Conservation (phyloP, 345 rosid species). For the Acer yangbiense region DNA sequence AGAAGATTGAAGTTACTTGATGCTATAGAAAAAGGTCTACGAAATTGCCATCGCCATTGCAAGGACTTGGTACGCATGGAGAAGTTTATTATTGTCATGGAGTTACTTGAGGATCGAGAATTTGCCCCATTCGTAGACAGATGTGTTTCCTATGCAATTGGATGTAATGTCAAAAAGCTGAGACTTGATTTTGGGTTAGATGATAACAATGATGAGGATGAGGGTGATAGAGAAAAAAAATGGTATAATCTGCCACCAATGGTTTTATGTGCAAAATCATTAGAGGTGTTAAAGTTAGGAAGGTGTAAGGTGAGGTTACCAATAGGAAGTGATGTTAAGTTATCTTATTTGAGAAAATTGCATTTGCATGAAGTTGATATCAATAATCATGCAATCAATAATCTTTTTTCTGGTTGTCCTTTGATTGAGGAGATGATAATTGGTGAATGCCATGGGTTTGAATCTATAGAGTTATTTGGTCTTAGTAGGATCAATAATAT, state of each 20-base stretch:
- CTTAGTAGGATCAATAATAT: not conserved
- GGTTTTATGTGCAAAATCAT: not conserved
- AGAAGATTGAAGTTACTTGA: not conserved
- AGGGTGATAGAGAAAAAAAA: too few species aligned
- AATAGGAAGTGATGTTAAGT: not conserved
- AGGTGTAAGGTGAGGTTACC: not conserved
- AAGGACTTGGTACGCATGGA: not conserved
- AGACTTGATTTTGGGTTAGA: not conserved
- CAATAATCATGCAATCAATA: not conserved
- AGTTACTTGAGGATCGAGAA: not conserved
- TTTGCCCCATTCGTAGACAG: not conserved
- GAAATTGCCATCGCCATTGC: not conserved
- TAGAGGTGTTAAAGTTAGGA: not conserved
- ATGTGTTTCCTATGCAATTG: not conserved
- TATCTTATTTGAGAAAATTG: slow-evolving; percentile 1
- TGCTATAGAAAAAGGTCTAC: not conserved
- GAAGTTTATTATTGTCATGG: not conserved
- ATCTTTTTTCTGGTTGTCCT: not conserved
- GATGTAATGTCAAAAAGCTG: not conserved
- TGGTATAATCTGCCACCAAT: not conserved
- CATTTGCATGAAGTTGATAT: not conserved
- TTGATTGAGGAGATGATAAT: not conserved
- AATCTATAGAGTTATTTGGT: not conserved
- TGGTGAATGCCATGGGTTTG: not conserved
- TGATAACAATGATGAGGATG: too few species aligned